Evolutionary conservation across 371 early-diverging fungal genomes (phyloP).

Genomic region (Mucor piriformis): DNA sequence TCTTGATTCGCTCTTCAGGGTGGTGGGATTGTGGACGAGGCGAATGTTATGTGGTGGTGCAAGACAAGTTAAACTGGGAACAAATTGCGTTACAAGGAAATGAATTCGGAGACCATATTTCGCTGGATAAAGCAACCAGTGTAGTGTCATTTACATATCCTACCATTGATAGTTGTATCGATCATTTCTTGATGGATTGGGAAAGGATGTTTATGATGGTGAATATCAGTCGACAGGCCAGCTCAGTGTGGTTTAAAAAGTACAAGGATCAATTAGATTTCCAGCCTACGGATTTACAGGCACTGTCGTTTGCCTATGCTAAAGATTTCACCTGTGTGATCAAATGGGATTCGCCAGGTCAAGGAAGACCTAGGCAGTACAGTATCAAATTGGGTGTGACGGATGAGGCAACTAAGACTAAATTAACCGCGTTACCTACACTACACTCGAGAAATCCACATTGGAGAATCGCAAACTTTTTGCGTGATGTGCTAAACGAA

Average conservation of each 20-base stretch:
- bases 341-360: slow-evolving; percentile 37
- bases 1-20: slow-evolving; percentile 47
- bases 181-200: slow-evolving; percentile 48
- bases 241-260: slow-evolving; percentile 43
- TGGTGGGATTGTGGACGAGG: slow-evolving; percentile 52
- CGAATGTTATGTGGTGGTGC: slow-evolving; percentile 52
- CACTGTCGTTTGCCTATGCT: slow-evolving; percentile 44
- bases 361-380: slow-evolving; percentile 38
- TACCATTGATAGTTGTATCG: slow-evolving; percentile 44
- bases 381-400: slow-evolving; percentile 27
- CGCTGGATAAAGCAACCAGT: slow-evolving; percentile 38
- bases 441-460: slow-evolving; percentile 44
- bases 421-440: slow-evolving; percentile 12
- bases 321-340: slow-evolving; percentile 42
- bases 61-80: slow-evolving; percentile 42
- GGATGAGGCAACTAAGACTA: slow-evolving; percentile 15
- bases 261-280: slow-evolving; percentile 42
- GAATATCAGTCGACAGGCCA: slow-evolving; percentile 45
- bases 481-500: slow-evolving; percentile 48
- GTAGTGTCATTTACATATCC: slow-evolving; percentile 52
- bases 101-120: slow-evolving; percentile 48
- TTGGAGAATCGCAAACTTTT: slow-evolving; percentile 39
- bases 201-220: slow-evolving; percentile 56
- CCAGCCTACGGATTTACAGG: slow-evolving; percentile 37
- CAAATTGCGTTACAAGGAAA: slow-evolving; percentile 25